Percentiles rank a stretch among this genome's conserved stretches.
Evolutionary conservation across 345 rosid genomes (phyloP).

Genomic region (Microthlaspi erraticum): DNA sequence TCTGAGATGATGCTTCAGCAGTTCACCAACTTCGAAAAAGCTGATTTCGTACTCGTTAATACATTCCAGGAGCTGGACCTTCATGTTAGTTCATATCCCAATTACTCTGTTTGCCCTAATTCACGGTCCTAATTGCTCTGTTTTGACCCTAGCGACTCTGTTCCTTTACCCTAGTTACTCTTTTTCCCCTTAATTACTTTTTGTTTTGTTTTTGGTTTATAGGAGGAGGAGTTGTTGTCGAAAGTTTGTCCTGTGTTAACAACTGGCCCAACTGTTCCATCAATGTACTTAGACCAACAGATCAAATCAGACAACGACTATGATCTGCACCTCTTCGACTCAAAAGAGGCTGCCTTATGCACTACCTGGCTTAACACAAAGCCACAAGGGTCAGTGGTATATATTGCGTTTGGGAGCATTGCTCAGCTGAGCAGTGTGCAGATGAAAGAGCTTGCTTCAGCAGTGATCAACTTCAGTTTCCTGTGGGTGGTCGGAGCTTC

Average conservation of each 20-base stretch:
- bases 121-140: too few relatives aligned
- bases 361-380: slow-evolving; percentile 54
- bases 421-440: slow-evolving; percentile 48
- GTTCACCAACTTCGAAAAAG: slow-evolving; percentile 53
- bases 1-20: slow-evolving; percentile 58
- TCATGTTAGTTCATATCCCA: slow-evolving; percentile 46
- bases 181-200: background rate
- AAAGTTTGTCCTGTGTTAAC: slow-evolving; percentile 50
- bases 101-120: slow-evolving; percentile 1
- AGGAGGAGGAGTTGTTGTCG: slow-evolving; percentile 54
- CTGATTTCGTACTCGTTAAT: slow-evolving; percentile 56
- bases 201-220: background rate
- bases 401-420: slow-evolving; percentile 76
- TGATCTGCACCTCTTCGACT: slow-evolving; percentile 52
- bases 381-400: slow-evolving; percentile 60
- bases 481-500: slow-evolving; percentile 62
- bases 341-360: slow-evolving; percentile 40
- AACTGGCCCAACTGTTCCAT: slow-evolving; percentile 76
- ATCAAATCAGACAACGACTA: slow-evolving; percentile 52
- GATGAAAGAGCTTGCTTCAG: slow-evolving; percentile 62
- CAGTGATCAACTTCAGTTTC: slow-evolving; percentile 46
- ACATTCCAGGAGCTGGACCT: slow-evolving; percentile 54
- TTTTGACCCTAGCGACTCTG: too few relatives aligned
- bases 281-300: slow-evolving; percentile 60
- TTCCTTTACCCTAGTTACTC: slow-evolving; percentile 12